phyloP scores from a whole-genome alignment of 768 basidiomycete genomes.

The Hirschioporus abietinus region DNA sequence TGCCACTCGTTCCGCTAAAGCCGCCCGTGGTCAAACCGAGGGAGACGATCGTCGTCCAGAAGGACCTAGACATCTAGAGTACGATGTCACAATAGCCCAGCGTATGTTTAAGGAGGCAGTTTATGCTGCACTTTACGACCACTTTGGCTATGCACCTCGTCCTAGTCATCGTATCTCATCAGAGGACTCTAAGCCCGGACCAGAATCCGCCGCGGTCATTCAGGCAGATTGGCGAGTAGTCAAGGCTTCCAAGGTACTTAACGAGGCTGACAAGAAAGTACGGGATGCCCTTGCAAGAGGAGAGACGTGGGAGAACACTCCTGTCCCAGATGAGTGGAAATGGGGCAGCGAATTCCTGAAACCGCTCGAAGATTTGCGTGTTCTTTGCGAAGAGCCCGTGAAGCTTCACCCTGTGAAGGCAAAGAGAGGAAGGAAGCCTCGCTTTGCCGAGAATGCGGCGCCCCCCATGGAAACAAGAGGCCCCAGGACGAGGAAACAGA shows the following conservation, averaged over 20 bases:
- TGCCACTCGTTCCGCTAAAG: background rate
- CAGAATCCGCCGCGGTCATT: background rate
- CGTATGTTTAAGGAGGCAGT: background rate
- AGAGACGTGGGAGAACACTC: conserved; percentile 3
- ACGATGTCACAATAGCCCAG: background rate
- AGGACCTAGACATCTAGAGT: conserved; percentile 2
- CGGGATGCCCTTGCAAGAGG: background rate
- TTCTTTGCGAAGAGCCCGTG: background rate
- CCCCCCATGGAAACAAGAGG: background rate
- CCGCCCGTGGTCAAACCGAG: background rate
- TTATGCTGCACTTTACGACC: background rate
- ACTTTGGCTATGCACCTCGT: background rate
- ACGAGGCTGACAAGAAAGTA: background rate
- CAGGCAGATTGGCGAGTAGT: background rate
- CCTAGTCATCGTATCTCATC: background rate
- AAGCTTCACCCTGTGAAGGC: background rate
- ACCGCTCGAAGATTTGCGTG: background rate
- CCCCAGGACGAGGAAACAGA: background rate
- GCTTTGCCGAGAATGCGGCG: background rate
- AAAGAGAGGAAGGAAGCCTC: background rate
- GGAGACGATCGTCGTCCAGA: background rate
- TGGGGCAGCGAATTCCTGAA: background rate
- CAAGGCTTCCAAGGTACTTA: background rate
- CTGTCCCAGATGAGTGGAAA: background rate
- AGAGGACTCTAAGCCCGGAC: background rate